Base-by-base conservation (phyloP, 2,329 filamentous ascomycete species). In the Fusarium tanahbumbuense region DNA sequence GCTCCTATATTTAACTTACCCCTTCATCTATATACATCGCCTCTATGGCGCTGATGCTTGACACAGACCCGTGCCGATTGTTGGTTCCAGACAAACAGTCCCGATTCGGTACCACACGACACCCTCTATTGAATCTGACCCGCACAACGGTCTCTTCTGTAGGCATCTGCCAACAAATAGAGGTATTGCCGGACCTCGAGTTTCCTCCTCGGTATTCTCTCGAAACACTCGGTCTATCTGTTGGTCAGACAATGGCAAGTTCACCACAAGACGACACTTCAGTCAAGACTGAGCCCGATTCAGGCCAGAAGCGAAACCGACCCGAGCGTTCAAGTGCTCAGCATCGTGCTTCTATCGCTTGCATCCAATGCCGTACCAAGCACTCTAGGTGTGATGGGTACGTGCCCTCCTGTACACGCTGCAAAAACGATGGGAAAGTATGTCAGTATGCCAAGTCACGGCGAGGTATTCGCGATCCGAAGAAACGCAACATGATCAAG, bases 311-410 rank as follows among this genome's bases (percentile, higher is more conserved):
- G 46, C 68, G 60, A 53, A 60, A 69, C 40, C 59, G 70, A 27
- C 23, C 59, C 16, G 44, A 27, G 20, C 59, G 48, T 28, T 67
- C 72, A 42, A 67, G 65, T n/a, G 54, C 72, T 22, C 60, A 22
- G 13, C n/a, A 50, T 10, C 73, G 73, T 32, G 64, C 68, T 27
- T 73, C 73, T 47, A 49, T 72, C 10, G 73, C 73, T 27, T 75
- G 73, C 23, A 22, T 64, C 16, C 50, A 62, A 28, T 75, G 73
- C 42, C 73, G 73, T 23, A 61, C 34, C 37, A 75, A 62, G 49
- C 73, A 75, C 55, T 42, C 58, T 37, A 74, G 55, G 49, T 75
- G 73, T 32, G 64, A 73, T 47, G 72, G 72, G 10, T 49, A 9
- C 10, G 20, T 58, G 8, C 72, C 70, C 12, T 27, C 41, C n/a